These are phyloP conservation scores for Apiotrichum siamense DNA, from an alignment of 1,284 basidiomycete species.

Conservation along the genomic window DNA sequence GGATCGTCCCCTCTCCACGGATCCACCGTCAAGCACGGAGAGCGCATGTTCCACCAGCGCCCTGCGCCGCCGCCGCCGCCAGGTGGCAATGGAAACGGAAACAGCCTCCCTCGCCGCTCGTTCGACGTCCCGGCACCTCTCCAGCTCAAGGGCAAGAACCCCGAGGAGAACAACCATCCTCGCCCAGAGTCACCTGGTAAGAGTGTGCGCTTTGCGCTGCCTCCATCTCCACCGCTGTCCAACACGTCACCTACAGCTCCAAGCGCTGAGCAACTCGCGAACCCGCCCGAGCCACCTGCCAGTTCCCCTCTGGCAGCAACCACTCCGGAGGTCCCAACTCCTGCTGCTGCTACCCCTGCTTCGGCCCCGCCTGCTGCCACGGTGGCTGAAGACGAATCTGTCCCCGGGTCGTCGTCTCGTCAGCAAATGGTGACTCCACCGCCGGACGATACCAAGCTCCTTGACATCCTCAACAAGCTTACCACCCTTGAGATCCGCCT, in stretches of 20 bases:
- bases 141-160: neutral
- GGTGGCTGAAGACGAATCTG: neutral
- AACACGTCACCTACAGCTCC: neutral
- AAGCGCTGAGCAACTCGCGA: neutral
- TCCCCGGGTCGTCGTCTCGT: neutral
- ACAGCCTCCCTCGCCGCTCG: no score
- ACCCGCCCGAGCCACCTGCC: neutral
- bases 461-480: neutral
- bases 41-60: no score
- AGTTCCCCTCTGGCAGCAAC: neutral
- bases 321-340: no score
- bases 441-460: neutral
- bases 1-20: no score
- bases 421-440: neutral
- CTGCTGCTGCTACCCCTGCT: no score
- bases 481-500: neutral
- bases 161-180: neutral
- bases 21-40: no score
- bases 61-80: no score
- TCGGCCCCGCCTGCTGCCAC: neutral
- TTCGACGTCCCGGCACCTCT: no score
- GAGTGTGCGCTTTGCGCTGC: slow-evolving; percentile 2
- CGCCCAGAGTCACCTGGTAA: neutral
- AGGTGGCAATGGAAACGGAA: no score
- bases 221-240: neutral